Percentiles rank a stretch among this genome's conserved stretches.
Conservation (phyloP, 768 basidiomycete genomes). For the Thelephora aurantiotincta region DNA sequence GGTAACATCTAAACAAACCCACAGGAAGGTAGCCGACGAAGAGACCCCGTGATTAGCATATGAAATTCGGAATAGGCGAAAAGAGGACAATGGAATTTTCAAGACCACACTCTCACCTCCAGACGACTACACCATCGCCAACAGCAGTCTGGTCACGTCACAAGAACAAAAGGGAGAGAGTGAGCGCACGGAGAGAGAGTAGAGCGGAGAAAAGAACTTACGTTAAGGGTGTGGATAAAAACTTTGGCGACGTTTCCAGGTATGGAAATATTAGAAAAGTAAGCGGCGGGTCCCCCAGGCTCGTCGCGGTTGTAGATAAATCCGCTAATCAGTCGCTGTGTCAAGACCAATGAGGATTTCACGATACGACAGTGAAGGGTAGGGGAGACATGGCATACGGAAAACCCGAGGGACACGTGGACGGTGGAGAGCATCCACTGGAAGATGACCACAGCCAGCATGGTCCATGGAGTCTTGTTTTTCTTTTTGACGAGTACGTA, state of each 20-base stretch:
- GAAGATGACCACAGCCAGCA: conserved; percentile 13
- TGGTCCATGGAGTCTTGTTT: conserved; percentile 13
- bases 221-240: conserved; percentile 19
- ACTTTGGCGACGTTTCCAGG: conserved; percentile 23
- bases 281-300: conserved; percentile 18
- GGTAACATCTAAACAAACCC: conserved; percentile 20
- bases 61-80: too few relatives aligned
- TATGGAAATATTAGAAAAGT: conserved; percentile 20
- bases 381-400: background rate
- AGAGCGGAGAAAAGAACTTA: conserved; percentile 3
- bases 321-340: conserved; percentile 20
- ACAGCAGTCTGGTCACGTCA: conserved; percentile 13
- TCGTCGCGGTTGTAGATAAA: conserved; percentile 17
- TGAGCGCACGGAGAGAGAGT: background rate
- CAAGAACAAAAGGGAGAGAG: background rate
- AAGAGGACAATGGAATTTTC: too few relatives aligned
- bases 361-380: too few relatives aligned
- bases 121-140: conserved; percentile 19
- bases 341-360: background rate
- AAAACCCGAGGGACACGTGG: conserved; percentile 21
- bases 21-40: background rate
- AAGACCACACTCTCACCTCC: conserved; percentile 6
- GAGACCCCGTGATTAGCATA: too few relatives aligned
- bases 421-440: conserved; percentile 22
- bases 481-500: conserved; percentile 14